Conservation (phyloP, 2,329 filamentous ascomycete species). For the Kalaharituber pfeilii region DNA sequence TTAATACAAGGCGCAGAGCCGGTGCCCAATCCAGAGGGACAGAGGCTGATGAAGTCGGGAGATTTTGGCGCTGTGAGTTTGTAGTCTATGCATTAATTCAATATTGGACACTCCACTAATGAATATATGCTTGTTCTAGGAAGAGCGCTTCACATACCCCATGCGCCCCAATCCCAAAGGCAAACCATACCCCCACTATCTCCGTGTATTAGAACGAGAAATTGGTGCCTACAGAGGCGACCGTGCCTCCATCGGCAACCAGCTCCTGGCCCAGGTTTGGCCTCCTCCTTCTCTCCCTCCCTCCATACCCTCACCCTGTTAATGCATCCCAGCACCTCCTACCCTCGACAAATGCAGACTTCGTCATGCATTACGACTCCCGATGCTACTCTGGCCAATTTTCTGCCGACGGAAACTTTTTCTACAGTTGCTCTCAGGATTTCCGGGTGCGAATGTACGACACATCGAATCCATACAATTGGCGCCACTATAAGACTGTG, state of each 20-base stretch:
- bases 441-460: conserved; percentile 96
- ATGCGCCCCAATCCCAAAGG: conserved; percentile 36
- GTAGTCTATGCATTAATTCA: not conserved
- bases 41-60: conserved; percentile 63
- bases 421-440: conserved; percentile 81
- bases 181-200: conserved; percentile 42
- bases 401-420: conserved; percentile 92
- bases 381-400: conserved; percentile 93
- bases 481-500: conserved; percentile 89
- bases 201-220: conserved; percentile 61
- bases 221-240: conserved; percentile 48
- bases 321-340: conserved; percentile 44
- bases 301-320: not conserved
- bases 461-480: conserved; percentile 84
- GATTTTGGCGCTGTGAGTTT: conserved; percentile 45
- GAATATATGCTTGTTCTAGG: conserved; percentile 17
- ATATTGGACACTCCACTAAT: not conserved
- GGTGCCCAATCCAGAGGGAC: conserved; percentile 62
- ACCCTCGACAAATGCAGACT: conserved; percentile 59
- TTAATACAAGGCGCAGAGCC: conserved; percentile 22
- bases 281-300: not conserved
- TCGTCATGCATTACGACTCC: conserved; percentile 70
- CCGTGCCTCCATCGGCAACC: conserved; percentile 42
- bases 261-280: conserved; percentile 50
- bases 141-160: conserved; percentile 33